Base-by-base conservation (phyloP, 352 stramenopile species). In the Globisporangium ultimum region DNA sequence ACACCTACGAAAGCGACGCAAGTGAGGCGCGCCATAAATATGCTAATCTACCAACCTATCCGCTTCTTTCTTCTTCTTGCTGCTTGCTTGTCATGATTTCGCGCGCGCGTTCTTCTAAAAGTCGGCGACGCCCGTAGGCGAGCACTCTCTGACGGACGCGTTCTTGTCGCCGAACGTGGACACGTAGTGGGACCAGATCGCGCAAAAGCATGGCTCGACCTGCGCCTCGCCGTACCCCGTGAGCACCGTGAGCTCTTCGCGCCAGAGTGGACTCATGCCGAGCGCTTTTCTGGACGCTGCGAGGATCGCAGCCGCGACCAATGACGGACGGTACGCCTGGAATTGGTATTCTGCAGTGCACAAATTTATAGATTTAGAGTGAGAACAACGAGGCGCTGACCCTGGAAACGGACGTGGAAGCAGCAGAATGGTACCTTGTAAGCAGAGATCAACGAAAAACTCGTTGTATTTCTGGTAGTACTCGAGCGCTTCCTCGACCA, bases 401-500 rank as follows among this genome's bases (percentile, higher is more conserved):
- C 50, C 13, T 28, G 48, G 17, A 20, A 53, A 13, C 2, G 58
- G 13, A 2, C 12, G 4, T 22, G 11, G 12, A 47, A 43, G 38
- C 40, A 14, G 6, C 17, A 3, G 6, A 18, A 17, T 18, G 54
- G 51, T 49, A 68, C 65, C 60, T 66, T 91, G 81, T 22, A 95
- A 63, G 47, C 81, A 88, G n/a, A 95, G 70, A 49, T 95, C 84
- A 38, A 88, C 78, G 22, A 95, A 89, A 58, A 93, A 93, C 55
- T 93, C 86, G 61, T 83, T 80, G 67, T 93, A 93, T 50, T 93
- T 93, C 68, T 72, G 71, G 61, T 89, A 91, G 56, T 93, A 93
- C 48, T 74, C 74, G 61, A 85, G 71, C 45, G 84, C 79, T 64
- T 93, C 81, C 59, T 91, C 79, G 47, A 88, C 77, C 6, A 95